A percentile compares a stretch with the other conserved stretches of the same genome.
Conservation (phyloP, 2,329 filamentous ascomycete genomes). For the Colletotrichum falcatum region DNA sequence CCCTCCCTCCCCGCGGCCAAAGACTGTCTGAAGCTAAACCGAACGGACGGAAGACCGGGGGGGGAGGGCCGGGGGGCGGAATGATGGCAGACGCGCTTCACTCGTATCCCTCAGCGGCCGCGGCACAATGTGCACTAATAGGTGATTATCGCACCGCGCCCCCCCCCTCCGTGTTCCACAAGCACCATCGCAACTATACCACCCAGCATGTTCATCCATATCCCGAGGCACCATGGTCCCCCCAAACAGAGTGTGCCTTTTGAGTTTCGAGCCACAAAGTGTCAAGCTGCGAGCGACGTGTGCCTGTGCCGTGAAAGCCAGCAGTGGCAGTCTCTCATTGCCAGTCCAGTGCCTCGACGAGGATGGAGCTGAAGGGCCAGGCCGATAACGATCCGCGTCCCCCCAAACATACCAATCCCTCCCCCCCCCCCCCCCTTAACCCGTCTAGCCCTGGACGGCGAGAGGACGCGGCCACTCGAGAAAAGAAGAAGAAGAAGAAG, state of each 20-base stretch:
- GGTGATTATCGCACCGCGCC: slow-evolving; percentile 6
- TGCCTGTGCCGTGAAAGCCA: too few relatives aligned
- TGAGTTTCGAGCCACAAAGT: neutral
- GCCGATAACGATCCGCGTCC: neutral
- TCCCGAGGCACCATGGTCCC: neutral
- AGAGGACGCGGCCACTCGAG: neutral
- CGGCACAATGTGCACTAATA: neutral
- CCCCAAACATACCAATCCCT: too few relatives aligned
- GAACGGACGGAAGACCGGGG: slow-evolving; percentile 5
- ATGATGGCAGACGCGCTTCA: slow-evolving; percentile 3
- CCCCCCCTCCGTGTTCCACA: neutral
- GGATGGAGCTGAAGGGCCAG: neutral
- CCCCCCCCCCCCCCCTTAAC: slow-evolving; percentile 10
- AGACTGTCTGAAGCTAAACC: neutral
- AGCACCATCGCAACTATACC: neutral
- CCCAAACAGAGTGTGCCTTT: too few relatives aligned
- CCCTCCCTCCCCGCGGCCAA: too few relatives aligned
- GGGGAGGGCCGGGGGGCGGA: neutral
- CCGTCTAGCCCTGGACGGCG: neutral
- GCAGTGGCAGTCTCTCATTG: neutral
- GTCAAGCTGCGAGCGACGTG: neutral
- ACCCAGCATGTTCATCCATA: neutral
- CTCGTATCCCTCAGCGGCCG: slow-evolving; percentile 13
- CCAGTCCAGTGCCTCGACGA: too few relatives aligned
- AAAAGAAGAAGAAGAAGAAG: neutral